Evolutionary conservation across 257 asterid genomes (phyloP).

Genomic region (Orobanche coerulescens): DNA sequence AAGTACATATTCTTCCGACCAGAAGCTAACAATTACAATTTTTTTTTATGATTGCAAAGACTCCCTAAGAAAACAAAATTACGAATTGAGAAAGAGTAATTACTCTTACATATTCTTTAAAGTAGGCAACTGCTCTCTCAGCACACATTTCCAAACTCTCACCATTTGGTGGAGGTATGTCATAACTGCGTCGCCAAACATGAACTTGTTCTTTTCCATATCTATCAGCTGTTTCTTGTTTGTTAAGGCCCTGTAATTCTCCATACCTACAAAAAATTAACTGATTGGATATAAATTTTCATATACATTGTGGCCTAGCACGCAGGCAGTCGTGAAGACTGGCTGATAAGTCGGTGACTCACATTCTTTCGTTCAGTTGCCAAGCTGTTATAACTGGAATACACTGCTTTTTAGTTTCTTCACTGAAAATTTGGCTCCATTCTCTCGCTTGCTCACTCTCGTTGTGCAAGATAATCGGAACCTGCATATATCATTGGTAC

Average conservation of each 20-base stretch:
- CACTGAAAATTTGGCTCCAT: slow-evolving; percentile 92
- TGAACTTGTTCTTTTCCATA: slow-evolving; percentile 89
- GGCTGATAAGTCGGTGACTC: slow-evolving; percentile 16
- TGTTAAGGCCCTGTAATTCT: slow-evolving; percentile 88
- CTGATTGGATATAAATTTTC: background rate
- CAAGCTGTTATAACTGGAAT: slow-evolving; percentile 94
- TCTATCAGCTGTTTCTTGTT: slow-evolving; percentile 96
- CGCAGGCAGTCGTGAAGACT: background rate
- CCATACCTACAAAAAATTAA: slow-evolving; percentile 61
- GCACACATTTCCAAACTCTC: slow-evolving; percentile 99
- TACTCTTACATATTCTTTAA: slow-evolving; percentile 51
- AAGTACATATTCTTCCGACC: too few relatives aligned
- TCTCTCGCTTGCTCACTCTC: slow-evolving; percentile 73
- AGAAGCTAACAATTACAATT: too few relatives aligned
- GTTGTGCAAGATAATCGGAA: slow-evolving; percentile 72
- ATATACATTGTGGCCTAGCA: background rate
- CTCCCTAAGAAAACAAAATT: background rate
- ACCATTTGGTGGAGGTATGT: slow-evolving; percentile 91
- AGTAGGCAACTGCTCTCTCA: slow-evolving; percentile 96
- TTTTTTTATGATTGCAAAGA: background rate
- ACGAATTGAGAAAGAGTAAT: background rate
- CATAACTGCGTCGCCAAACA: slow-evolving; percentile 96
- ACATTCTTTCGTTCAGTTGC: slow-evolving; percentile 98
- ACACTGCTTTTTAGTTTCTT: slow-evolving; percentile 80
- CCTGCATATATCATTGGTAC: slow-evolving; percentile 38